A percentile compares a stretch with the other conserved stretches of the same genome.
Evolutionary conservation across 495 filamentous ascomycete genomes (phyloP).

Genomic region (Xylaria grammica): DNA sequence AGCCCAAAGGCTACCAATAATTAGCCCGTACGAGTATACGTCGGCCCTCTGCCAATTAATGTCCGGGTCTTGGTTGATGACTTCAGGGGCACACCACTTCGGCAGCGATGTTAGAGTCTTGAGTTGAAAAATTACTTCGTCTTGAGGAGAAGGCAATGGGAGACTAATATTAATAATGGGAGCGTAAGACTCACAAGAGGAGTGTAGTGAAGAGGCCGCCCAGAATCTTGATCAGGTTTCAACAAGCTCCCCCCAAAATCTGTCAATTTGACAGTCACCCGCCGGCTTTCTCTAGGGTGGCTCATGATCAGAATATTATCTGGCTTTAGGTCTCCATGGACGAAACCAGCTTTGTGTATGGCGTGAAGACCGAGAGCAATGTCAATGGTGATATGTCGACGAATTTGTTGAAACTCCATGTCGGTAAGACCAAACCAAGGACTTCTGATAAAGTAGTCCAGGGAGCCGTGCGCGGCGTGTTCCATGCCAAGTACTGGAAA

Average conservation of each 20-base stretch:
- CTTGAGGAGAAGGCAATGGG: too few relatives aligned
- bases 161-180: too few relatives aligned
- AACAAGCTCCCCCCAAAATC: slow-evolving; percentile 2
- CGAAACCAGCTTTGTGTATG: neutral
- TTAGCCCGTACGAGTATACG: slow-evolving; percentile 12
- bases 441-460: slow-evolving; percentile 5
- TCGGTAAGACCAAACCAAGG: neutral
- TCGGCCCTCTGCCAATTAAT: slow-evolving; percentile 3
- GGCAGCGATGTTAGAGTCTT: too few relatives aligned
- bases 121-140: too few relatives aligned
- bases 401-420: neutral
- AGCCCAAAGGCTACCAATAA: neutral
- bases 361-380: slow-evolving; percentile 6
- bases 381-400: slow-evolving; percentile 1
- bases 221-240: neutral
- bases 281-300: neutral
- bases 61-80: slow-evolving; percentile 9
- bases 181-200: slow-evolving; percentile 9
- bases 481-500: slow-evolving; percentile 7
- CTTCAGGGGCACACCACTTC: slow-evolving; percentile 5
- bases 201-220: neutral
- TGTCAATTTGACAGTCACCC: neutral
- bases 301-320: slow-evolving; percentile 13
- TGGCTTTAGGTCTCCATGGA: slow-evolving; percentile 8
- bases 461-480: neutral